phyloP scores from a whole-genome alignment of 148 eudicot species.

The Gaultheria prostrata region DNA sequence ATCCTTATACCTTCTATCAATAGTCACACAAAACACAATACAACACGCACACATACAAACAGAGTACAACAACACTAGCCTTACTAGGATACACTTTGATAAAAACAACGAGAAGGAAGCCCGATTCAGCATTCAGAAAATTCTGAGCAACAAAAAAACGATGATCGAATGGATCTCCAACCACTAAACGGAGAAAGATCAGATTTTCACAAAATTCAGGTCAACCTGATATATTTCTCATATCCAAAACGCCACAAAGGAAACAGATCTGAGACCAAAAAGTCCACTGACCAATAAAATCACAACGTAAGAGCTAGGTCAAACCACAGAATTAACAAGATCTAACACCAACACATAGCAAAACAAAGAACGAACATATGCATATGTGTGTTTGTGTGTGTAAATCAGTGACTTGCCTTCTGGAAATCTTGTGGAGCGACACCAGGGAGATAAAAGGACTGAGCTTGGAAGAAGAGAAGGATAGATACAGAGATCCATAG shows the following conservation, averaged over 20 bases:
- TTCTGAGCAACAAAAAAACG: not conserved
- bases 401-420: slow-evolving; percentile 20
- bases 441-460: slow-evolving; percentile 55
- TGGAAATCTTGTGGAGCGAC: slow-evolving; percentile 55
- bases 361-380: not conserved
- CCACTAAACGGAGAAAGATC: not conserved
- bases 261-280: not conserved
- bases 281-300: not conserved
- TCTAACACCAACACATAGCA: not conserved
- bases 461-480: slow-evolving; percentile 20
- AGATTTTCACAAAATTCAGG: not conserved
- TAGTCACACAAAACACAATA: not conserved
- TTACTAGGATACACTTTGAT: not conserved
- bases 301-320: not conserved
- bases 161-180: not conserved
- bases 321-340: not conserved
- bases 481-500: slow-evolving; percentile 25
- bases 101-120: not conserved
- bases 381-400: not conserved
- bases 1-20: not conserved
- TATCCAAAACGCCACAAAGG: not conserved
- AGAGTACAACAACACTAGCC: not conserved
- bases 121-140: not conserved
- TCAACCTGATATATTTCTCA: not conserved
- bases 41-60: not conserved